Conservation (phyloP, 176 grass and related monocot genomes). For the Carex littledalei region DNA sequence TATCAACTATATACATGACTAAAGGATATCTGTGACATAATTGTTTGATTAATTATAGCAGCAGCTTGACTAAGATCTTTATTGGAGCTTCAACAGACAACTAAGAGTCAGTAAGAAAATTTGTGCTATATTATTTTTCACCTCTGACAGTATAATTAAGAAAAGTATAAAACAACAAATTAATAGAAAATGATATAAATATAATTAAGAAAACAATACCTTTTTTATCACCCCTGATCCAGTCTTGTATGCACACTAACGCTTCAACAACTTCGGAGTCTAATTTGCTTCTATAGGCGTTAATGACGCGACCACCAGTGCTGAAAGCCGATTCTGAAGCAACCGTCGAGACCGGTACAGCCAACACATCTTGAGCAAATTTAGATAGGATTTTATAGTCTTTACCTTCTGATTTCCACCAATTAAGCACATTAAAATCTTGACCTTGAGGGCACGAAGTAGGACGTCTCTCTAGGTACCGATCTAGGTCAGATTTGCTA, state of each 20-base stretch:
- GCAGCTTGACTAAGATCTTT: too few relatives aligned
- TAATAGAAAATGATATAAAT: too few relatives aligned
- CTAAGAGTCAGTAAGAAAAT: too few relatives aligned
- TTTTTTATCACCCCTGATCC: too few relatives aligned
- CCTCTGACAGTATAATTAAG: too few relatives aligned
- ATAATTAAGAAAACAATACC: too few relatives aligned
- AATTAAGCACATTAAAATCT: neutral
- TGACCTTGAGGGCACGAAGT: neutral
- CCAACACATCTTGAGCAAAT: neutral
- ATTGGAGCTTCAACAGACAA: too few relatives aligned
- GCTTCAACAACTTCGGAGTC: neutral
- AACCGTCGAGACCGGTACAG: neutral
- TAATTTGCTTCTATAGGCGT: neutral
- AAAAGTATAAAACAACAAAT: too few relatives aligned
- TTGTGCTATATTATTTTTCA: too few relatives aligned
- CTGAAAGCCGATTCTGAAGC: neutral
- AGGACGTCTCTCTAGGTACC: neutral
- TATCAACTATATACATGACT: too few relatives aligned
- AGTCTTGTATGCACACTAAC: neutral
- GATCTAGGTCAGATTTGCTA: neutral
- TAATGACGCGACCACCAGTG: neutral
- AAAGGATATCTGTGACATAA: too few relatives aligned
- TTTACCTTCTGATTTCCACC: constrained; percentile 2
- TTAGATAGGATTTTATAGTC: neutral
- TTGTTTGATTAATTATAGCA: too few relatives aligned